Percentiles rank a stretch among this genome's conserved stretches.
phyloP scores from a whole-genome alignment of 192 early-diverging fungal genomes.

The Entomortierella beljakovae region DNA sequence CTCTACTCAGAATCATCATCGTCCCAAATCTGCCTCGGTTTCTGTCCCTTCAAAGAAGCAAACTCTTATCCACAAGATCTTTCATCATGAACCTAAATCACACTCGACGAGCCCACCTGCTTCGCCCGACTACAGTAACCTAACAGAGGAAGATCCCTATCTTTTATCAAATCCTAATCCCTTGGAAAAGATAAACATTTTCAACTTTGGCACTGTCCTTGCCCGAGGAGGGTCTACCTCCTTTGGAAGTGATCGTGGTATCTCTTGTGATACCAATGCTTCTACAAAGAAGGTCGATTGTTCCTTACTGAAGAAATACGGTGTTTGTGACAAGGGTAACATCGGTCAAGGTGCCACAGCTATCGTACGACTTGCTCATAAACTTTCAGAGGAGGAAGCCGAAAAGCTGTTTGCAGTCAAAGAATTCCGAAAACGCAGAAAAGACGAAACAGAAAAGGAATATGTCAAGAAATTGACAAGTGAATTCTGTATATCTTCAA shows the following conservation, averaged over 20 bases:
- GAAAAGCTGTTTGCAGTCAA: conserved; percentile 90
- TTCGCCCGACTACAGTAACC: conserved; percentile 2
- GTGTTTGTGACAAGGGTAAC: conserved; percentile 76
- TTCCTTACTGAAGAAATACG: conserved; percentile 83
- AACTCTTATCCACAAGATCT: conserved; percentile 51
- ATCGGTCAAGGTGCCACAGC: conserved; percentile 94
- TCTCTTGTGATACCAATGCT: not conserved
- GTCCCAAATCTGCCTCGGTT: conserved; percentile 14
- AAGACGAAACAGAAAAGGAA: conserved; percentile 90
- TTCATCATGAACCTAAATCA: conserved; percentile 47
- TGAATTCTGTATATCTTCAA: conserved; percentile 96
- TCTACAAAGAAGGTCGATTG: conserved; percentile 14
- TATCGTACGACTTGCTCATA: conserved; percentile 88
- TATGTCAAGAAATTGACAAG: conserved; percentile 95
- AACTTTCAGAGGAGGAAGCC: conserved; percentile 69
- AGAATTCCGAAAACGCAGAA: conserved; percentile 89
- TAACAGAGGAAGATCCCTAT: conserved; percentile 32
- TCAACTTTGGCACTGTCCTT: conserved; percentile 36
- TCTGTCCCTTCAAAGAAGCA: conserved; percentile 39
- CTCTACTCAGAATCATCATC: too few species aligned
- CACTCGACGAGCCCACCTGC: conserved; percentile 26
- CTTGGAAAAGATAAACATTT: conserved; percentile 47
- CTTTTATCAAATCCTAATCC: conserved; percentile 18
- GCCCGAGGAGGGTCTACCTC: conserved; percentile 5
- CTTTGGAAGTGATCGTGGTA: conserved; percentile 41